Percentiles rank a stretch among this genome's conserved stretches.
These are phyloP conservation scores for Suhomyces atakaporum DNA, from an alignment of 1,139 yeast species.

Conservation along the genomic window DNA sequence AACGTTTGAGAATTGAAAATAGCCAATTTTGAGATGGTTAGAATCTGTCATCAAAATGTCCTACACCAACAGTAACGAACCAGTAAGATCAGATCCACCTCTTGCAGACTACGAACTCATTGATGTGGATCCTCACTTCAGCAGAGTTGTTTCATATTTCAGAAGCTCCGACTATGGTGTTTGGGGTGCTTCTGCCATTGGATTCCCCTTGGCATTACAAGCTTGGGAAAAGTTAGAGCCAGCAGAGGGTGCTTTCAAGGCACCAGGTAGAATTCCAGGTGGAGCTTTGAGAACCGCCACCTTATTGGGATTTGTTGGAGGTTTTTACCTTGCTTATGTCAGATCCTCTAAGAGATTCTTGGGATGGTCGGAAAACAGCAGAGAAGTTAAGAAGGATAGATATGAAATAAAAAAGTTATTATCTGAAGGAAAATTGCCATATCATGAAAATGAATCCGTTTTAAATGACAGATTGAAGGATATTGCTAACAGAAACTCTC, in stretches of 20 bases:
- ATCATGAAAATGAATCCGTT: slow-evolving; percentile 56
- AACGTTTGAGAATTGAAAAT: slow-evolving; percentile 28
- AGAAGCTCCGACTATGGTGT: slow-evolving; percentile 65
- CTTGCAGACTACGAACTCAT: slow-evolving; percentile 55
- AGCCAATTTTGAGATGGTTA: slow-evolving; percentile 14
- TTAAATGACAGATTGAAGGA: slow-evolving; percentile 74
- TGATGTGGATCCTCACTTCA: slow-evolving; percentile 79
- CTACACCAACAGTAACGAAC: slow-evolving; percentile 42
- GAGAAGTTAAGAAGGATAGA: slow-evolving; percentile 75
- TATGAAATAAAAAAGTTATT: slow-evolving; percentile 70
- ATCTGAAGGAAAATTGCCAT: slow-evolving; percentile 68
- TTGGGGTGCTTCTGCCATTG: slow-evolving; percentile 69
- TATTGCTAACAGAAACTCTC: slow-evolving; percentile 78
- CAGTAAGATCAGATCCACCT: slow-evolving; percentile 48
- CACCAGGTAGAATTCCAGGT: slow-evolving; percentile 54
- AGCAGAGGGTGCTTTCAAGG: slow-evolving; percentile 58
- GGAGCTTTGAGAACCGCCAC: slow-evolving; percentile 61
- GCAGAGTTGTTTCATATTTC: slow-evolving; percentile 71
- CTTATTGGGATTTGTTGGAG: slow-evolving; percentile 66
- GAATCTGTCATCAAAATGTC: slow-evolving; percentile 33
- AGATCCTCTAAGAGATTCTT: slow-evolving; percentile 71
- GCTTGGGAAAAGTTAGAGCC: slow-evolving; percentile 69
- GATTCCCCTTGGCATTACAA: slow-evolving; percentile 60
- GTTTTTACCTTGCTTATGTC: slow-evolving; percentile 68
- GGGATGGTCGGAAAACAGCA: slow-evolving; percentile 73